phyloP scores from a whole-genome alignment of 805 yeast genomes.

The Lipomyces japonicus region DNA sequence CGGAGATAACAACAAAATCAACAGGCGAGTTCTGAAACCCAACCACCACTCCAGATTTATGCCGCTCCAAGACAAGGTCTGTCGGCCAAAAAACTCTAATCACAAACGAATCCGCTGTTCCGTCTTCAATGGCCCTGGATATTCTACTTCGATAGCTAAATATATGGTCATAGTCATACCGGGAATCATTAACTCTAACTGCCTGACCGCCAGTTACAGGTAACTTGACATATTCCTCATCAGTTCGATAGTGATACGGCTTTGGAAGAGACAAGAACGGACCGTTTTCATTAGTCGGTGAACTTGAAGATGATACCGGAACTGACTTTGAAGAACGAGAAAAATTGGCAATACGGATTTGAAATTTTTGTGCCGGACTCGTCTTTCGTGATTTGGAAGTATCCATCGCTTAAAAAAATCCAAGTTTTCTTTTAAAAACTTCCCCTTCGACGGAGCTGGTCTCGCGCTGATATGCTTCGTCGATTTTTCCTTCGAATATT shows the following conservation, averaged over 20 bases:
- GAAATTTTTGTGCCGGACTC: neutral
- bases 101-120: constrained; percentile 2
- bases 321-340: constrained; percentile 10
- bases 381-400: constrained; percentile 1
- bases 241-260: neutral
- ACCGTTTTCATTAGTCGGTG: constrained; percentile 19
- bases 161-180: constrained; percentile 12
- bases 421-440: constrained; percentile 21
- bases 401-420: neutral
- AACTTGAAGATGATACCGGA: constrained; percentile 17
- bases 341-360: neutral
- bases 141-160: constrained; percentile 7
- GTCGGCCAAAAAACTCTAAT: constrained; percentile 30
- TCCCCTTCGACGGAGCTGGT: constrained; percentile 33
- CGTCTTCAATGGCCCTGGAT: neutral
- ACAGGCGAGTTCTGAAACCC: constrained; percentile 28
- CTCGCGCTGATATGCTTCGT: constrained; percentile 29
- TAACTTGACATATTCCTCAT: too few species aligned
- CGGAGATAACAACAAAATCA: constrained; percentile 25
- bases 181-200: neutral
- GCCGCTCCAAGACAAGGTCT: constrained; percentile 5
- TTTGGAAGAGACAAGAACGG: neutral
- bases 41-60: constrained; percentile 19
- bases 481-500: neutral
- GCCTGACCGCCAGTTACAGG: neutral